Evolutionary conservation across 2,329 filamentous ascomycete species (phyloP), one percentile per base, ranked within the genome.

Genomic region (Pezicula neosporulosa): DNA sequence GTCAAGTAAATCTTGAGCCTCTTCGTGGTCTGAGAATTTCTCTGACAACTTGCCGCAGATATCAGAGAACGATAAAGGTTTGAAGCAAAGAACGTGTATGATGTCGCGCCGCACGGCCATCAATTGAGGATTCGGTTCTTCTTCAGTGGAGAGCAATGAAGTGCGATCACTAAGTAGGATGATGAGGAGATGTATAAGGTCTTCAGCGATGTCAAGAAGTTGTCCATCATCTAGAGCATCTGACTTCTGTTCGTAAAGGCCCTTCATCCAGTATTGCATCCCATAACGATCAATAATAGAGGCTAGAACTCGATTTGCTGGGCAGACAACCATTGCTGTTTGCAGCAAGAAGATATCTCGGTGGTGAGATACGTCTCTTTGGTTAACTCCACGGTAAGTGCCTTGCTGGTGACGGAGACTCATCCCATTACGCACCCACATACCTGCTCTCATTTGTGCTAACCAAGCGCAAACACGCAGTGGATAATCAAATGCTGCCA

Each of bases 341-440:
- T 99, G 94, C 13, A 99, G 72, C 46, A 99, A 80, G 68, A 97
- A 96, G 42, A 99, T 89, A 65, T 99, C 95, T 52, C 94, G 84
- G 62, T 97, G 93, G 63, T 97, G 93, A 2, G 90, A 91, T 18
- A 97, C 89, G 68, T 99, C 94, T 58, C 94, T 81, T 63, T 95
- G 90, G 10, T 85, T 83, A 13, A 97, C 90, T 38, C 90, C 92
- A 15, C 91, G 86, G 67, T 99, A 99, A 16, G 92, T 94, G 48
- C 88, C 88, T 67, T 95, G 94, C 70, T 99, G 94, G 67, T 99
- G 94, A 37, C 93, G 85, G 47, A 99, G 80, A 62, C 93, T 97
- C 65, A 99, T 90, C 2, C 94, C 94, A 66, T 99, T 99, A 50
- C 94, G 85, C 56, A 99, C 93, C 94, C 95, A 99, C 85, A 97